Evolutionary conservation across 345 rosid genomes (phyloP).

Genomic region (Acer negundo): DNA sequence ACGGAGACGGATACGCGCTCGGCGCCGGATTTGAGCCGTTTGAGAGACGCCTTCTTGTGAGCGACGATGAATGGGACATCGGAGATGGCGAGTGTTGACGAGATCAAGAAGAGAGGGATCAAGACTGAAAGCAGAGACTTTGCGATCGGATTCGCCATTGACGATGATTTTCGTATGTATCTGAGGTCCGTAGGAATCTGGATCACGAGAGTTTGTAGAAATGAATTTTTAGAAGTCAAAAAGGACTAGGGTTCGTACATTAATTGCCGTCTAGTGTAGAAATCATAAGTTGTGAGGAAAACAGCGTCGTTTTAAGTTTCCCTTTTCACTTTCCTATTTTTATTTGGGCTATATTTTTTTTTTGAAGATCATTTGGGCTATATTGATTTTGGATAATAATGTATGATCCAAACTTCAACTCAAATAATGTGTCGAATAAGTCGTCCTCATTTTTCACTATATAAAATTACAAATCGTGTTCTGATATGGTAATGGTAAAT

Average conservation of each 20-base stretch:
- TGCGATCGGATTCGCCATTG: slow-evolving; percentile 36
- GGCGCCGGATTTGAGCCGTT: slow-evolving; percentile 78
- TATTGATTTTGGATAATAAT: no score
- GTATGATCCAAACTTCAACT: no score
- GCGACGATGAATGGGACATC: slow-evolving; percentile 92
- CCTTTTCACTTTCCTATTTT: neutral
- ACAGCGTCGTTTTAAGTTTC: neutral
- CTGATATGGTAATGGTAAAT: no score
- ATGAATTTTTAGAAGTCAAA: neutral
- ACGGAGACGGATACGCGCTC: slow-evolving; percentile 84
- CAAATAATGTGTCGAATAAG: no score
- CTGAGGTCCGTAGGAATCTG: neutral
- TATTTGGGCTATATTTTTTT: no score
- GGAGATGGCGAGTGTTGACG: slow-evolving; percentile 51
- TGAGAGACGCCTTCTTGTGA: slow-evolving; percentile 86
- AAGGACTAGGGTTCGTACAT: slow-evolving; percentile 1
- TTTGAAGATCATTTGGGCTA: no score
- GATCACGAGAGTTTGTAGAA: neutral
- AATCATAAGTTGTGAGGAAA: neutral
- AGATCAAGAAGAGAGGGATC: slow-evolving; percentile 44
- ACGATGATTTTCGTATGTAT: neutral
- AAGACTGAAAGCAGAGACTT: slow-evolving; percentile 40
- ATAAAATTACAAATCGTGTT: no score
- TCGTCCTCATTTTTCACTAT: no score
- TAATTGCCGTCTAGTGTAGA: neutral